Base-by-base conservation (phyloP, 192 early-diverging fungal genomes). In the Backusella mclennaniae region DNA sequence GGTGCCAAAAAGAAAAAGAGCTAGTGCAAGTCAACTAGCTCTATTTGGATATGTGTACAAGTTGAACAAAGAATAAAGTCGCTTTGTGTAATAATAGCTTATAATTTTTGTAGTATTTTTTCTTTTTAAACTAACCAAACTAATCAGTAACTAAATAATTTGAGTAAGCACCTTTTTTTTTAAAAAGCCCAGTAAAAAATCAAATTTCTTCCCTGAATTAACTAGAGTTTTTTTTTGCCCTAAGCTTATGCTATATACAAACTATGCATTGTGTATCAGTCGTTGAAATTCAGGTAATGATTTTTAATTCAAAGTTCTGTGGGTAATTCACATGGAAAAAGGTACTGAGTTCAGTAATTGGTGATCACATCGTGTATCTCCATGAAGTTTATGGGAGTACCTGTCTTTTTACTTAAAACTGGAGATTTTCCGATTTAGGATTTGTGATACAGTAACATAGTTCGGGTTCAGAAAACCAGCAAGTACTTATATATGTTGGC, bases 301-400 rank as follows among this genome's bases (percentile, higher is more conserved):
- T 29, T 29, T 69, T 69, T 39, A 38, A 41, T 69, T 39, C 35
- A 39, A 69, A 35, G 35, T 23, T 5, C 68, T 69, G 68, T 69
- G 68, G 68, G 68, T 69, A 69, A 69, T 69, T 69, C 68, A 69
- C 68, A 69, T 69, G 68, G 2, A 38, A 69, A 39, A 21, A 35
- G 35, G 7, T 21, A 36, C 38, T 14, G 6, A 38, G 38, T 69
- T 41, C n/a, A 23, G 35, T 38, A 23, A 69, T 69, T 69, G 35
- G 68, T 69, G 68, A 12, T 69, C 35, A 35, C 68, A 69, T 69
- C 21, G 19, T 69, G 68, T 69, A 69, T 69, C n/a, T 38, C 68
- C 68, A 41, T 63, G 56, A 63, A 63, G 26, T 29, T 29, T 29
- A 63, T 63, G 56, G 56, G 56, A 12, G 56, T 63, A 63, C 56